These are phyloP conservation scores for Wickerhamiella sorbophila DNA, from an alignment of 805 yeast species.

Conservation along the genomic window DNA sequence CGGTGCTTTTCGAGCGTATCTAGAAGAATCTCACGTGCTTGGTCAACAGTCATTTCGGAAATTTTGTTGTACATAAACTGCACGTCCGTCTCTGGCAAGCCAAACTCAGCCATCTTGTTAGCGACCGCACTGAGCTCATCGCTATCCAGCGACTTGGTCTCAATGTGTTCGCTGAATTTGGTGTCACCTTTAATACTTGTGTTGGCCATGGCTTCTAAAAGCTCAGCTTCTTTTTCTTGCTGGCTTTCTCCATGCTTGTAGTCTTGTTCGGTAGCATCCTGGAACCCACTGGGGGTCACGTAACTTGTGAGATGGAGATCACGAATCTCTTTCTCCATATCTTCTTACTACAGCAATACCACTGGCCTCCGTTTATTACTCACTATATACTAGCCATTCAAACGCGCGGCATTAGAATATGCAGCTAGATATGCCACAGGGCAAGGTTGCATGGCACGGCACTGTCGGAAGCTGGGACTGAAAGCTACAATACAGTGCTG, in stretches of 20 bases:
- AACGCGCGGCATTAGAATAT: too few species aligned
- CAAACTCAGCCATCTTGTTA: background rate
- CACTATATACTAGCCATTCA: too few species aligned
- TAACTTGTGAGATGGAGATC: background rate
- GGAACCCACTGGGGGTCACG: background rate
- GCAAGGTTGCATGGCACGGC: too few species aligned
- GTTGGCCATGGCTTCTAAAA: background rate
- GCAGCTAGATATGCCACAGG: too few species aligned
- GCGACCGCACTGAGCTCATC: background rate
- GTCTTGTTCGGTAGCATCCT: background rate
- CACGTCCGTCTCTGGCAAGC: background rate
- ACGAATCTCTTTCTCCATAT: background rate
- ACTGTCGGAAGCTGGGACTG: too few species aligned
- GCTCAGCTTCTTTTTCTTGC: background rate
- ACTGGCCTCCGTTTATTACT: too few species aligned
- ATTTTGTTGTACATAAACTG: constrained; percentile 1
- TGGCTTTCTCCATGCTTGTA: background rate
- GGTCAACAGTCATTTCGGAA: constrained; percentile 18
- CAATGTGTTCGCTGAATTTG: background rate
- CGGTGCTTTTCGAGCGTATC: constrained; percentile 30
- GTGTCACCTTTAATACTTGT: background rate
- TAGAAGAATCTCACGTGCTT: constrained; percentile 30
- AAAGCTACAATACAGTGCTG: too few species aligned
- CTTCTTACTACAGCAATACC: too few species aligned
- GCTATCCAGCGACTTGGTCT: background rate